Evolutionary conservation across 768 basidiomycete genomes (phyloP).

Genomic region (Rhodotorula paludigena): DNA sequence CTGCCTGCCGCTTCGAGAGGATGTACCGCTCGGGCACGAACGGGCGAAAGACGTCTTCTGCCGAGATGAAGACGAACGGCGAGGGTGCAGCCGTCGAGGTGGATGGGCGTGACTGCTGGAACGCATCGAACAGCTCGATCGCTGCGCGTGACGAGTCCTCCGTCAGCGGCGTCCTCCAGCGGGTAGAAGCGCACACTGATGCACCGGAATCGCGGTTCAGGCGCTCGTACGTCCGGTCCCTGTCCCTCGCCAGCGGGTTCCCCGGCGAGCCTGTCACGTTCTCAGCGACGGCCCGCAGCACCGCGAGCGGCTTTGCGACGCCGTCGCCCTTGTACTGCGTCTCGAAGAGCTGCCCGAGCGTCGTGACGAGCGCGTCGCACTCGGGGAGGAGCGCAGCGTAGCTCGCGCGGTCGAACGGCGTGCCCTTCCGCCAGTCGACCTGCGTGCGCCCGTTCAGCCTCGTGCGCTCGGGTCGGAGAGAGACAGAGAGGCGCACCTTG

Average conservation of each 20-base stretch:
- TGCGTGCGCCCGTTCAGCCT: slow-evolving; percentile 47
- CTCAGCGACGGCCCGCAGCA: slow-evolving; percentile 57
- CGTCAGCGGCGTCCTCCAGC: background rate
- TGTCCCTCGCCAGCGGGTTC: slow-evolving; percentile 58
- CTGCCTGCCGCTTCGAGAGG: slow-evolving; percentile 88
- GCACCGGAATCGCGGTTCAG: slow-evolving; percentile 86
- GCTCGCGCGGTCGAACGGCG: slow-evolving; percentile 70
- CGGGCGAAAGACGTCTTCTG: slow-evolving; percentile 87
- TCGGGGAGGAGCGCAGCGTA: slow-evolving; percentile 65
- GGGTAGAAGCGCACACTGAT: background rate
- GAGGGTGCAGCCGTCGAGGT: slow-evolving; percentile 63
- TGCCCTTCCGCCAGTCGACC: slow-evolving; percentile 83
- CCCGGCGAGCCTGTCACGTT: slow-evolving; percentile 47
- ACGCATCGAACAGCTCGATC: slow-evolving; percentile 50
- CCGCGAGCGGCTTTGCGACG: slow-evolving; percentile 43
- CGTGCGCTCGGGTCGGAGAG: too few species aligned
- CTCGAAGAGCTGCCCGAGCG: slow-evolving; percentile 84
- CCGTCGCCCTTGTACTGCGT: slow-evolving; percentile 75
- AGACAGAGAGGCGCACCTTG: slow-evolving; percentile 7
- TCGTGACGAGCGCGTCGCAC: slow-evolving; percentile 79
- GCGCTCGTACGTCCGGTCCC: slow-evolving; percentile 61
- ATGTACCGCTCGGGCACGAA: slow-evolving; percentile 81
- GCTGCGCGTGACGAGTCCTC: slow-evolving; percentile 47
- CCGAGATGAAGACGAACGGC: slow-evolving; percentile 84
- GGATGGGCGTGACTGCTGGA: slow-evolving; percentile 56